Percentiles rank a stretch among this genome's conserved stretches.
Evolutionary conservation across 2,329 filamentous ascomycete species (phyloP).

Genomic region (Talaromyces sp.): DNA sequence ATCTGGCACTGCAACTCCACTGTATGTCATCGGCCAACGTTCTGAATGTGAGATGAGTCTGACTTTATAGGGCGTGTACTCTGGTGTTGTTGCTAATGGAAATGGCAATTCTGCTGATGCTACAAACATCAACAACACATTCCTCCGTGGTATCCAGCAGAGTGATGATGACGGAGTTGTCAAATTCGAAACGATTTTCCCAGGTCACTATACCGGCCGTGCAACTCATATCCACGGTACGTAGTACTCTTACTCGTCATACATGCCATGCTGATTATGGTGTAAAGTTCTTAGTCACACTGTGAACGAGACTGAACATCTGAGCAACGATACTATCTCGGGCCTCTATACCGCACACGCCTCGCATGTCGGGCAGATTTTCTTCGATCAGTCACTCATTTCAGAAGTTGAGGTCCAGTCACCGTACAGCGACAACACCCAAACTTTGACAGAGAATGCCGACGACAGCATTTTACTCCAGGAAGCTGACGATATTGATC

Average conservation of each 20-base stretch:
- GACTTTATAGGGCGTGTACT: slow-evolving; percentile 34
- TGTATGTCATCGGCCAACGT: slow-evolving; percentile 16
- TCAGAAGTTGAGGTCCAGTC: slow-evolving; percentile 48
- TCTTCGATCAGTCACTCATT: slow-evolving; percentile 62
- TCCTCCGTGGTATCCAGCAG: slow-evolving; percentile 46
- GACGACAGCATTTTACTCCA: slow-evolving; percentile 43
- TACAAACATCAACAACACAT: slow-evolving; percentile 37
- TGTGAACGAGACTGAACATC: background rate
- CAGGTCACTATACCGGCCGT: slow-evolving; percentile 43
- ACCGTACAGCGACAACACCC: slow-evolving; percentile 50
- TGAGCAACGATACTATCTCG: slow-evolving; percentile 29
- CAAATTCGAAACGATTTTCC: slow-evolving; percentile 44
- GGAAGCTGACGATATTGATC: slow-evolving; percentile 55
- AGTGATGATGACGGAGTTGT: slow-evolving; percentile 47
- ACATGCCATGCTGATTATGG: too few species aligned
- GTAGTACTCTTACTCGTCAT: too few species aligned
- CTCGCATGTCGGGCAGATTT: slow-evolving; percentile 63
- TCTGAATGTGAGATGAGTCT: background rate
- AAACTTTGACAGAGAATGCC: slow-evolving; percentile 1
- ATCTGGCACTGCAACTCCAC: slow-evolving; percentile 46
- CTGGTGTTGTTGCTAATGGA: slow-evolving; percentile 36
- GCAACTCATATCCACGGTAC: slow-evolving; percentile 48
- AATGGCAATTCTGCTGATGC: slow-evolving; percentile 29
- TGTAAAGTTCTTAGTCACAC: background rate
- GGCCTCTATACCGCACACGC: slow-evolving; percentile 46